Percentiles rank a stretch among this genome's conserved stretches.
Evolutionary conservation across 345 rosid genomes (phyloP).

Genomic region (Rhizophora apiculata): DNA sequence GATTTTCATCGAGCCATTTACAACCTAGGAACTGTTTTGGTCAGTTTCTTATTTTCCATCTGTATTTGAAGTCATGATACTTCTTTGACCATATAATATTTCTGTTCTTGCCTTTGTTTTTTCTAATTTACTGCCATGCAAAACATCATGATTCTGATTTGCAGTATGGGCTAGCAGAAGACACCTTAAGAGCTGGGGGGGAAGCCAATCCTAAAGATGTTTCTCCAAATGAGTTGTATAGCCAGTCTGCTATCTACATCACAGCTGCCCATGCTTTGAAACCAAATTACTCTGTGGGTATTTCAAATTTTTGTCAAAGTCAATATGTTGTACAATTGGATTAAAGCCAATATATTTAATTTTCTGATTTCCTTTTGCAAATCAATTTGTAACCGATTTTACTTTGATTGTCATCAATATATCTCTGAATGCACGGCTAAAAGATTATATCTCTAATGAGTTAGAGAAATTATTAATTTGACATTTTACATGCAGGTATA

Average conservation of each 20-base stretch:
- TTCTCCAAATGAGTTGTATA: conserved; percentile 83
- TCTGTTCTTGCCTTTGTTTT: background rate
- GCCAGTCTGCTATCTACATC: conserved; percentile 96
- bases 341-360: background rate
- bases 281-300: conserved; percentile 85
- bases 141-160: conserved; percentile 1
- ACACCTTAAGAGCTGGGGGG: conserved; percentile 80
- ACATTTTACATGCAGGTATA: conserved; percentile 54
- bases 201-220: conserved; percentile 58
- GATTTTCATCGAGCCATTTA: conserved; percentile 97
- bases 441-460: background rate
- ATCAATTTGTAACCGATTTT: background rate
- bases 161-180: conserved; percentile 98
- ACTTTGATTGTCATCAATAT: background rate
- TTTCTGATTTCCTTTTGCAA: conserved; percentile 1
- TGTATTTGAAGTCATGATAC: conserved; percentile 2
- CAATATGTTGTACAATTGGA: conserved; percentile 3
- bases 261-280: conserved; percentile 98
- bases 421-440: background rate
- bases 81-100: background rate
- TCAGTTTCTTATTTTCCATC: conserved; percentile 36
- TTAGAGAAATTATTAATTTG: conserved; percentile 9
- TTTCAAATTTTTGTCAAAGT: background rate
- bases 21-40: conserved; percentile 99
- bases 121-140: conserved; percentile 1